phyloP scores from a whole-genome alignment of 1,284 basidiomycete species.

The Xanthoconium separans region DNA sequence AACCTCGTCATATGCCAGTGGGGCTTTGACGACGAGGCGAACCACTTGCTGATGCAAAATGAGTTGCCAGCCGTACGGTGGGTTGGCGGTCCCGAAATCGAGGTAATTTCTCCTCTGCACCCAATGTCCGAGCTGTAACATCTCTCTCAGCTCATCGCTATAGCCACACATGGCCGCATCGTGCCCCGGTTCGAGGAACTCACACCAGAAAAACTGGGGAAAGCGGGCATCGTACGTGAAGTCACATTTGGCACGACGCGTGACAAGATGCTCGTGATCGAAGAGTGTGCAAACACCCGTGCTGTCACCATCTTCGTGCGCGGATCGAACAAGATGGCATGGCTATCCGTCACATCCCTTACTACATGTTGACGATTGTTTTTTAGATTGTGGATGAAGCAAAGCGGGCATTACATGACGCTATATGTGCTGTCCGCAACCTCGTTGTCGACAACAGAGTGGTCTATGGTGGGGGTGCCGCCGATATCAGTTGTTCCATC shows the following conservation, averaged over 20 bases:
- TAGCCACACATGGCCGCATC: conserved; percentile 97
- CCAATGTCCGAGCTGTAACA: neutral
- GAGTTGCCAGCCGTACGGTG: conserved; percentile 97
- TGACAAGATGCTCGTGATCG: conserved; percentile 99
- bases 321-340: conserved; percentile 98
- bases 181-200: conserved; percentile 98
- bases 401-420: conserved; percentile 96
- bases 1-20: conserved; percentile 99
- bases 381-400: conserved; percentile 95
- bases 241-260: conserved; percentile 95
- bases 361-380: neutral
- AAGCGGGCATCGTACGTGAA: conserved; percentile 91
- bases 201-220: conserved; percentile 87
- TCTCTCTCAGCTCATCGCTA: conserved; percentile 81
- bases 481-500: conserved; percentile 93
- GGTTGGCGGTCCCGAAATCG: conserved; percentile 99
- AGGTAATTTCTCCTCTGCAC: conserved; percentile 50
- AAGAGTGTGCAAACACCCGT: conserved; percentile 95
- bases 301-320: conserved; percentile 98
- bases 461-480: conserved; percentile 97
- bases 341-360: conserved; percentile 16
- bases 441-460: conserved; percentile 94
- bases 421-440: conserved; percentile 96
- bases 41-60: conserved; percentile 97
- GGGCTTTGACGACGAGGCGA: conserved; percentile 99